Conservation (phyloP, 1,284 basidiomycete species). For the Schizophyllum commune region DNA sequence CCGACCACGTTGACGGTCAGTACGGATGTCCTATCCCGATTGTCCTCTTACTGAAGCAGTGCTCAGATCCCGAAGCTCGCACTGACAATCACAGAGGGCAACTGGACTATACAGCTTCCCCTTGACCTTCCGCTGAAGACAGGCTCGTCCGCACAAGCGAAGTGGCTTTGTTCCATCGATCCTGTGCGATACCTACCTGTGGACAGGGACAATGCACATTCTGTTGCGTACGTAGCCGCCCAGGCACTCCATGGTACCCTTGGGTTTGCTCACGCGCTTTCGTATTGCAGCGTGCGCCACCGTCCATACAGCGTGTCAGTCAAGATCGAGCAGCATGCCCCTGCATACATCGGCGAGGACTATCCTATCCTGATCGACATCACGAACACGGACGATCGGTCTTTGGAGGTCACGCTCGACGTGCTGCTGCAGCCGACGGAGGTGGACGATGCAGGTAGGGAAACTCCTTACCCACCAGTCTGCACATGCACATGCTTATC, state of each 20-base stretch:
- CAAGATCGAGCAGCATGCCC: conserved; percentile 46
- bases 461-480: neutral
- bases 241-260: neutral
- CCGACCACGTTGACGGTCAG: conserved; percentile 44
- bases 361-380: conserved; percentile 65
- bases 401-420: conserved; percentile 62
- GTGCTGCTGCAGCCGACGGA: conserved; percentile 75
- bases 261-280: neutral
- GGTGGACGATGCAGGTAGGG: conserved; percentile 64
- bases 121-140: conserved; percentile 30
- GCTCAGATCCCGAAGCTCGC: conserved; percentile 35
- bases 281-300: conserved; percentile 46
- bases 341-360: conserved; percentile 73
- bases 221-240: conserved; percentile 36
- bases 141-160: conserved; percentile 22
- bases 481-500: neutral
- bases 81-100: conserved; percentile 44
- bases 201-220: conserved; percentile 37
- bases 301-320: conserved; percentile 54
- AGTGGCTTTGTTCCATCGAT: conserved; percentile 50
- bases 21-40: neutral
- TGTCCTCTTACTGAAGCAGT: conserved; percentile 23
- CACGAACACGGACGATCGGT: conserved; percentile 58
- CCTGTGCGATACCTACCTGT: conserved; percentile 47
- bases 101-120: conserved; percentile 59